These are phyloP conservation scores for Croton laevigatus DNA, from an alignment of 441 rosid species.

Conservation along the genomic window DNA sequence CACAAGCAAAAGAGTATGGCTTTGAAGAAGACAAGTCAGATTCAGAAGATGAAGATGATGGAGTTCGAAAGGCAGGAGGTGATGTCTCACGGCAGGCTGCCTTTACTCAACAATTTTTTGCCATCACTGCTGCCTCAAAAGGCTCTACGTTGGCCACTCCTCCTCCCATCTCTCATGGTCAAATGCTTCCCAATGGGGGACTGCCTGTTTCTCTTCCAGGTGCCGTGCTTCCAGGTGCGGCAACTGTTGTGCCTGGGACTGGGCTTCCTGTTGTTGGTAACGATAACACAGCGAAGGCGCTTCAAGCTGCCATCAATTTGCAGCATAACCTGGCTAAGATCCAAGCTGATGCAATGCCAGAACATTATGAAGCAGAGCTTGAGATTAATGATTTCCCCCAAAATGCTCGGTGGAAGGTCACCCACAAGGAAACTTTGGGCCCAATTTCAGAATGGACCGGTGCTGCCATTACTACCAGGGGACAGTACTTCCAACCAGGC, in stretches of 20 bases:
- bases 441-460: conserved; percentile 98
- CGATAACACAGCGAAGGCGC: conserved; percentile 77
- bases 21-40: conserved; percentile 94
- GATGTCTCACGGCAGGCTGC: conserved; percentile 77
- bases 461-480: conserved; percentile 93
- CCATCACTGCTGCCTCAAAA: conserved; percentile 61
- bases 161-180: conserved; percentile 32
- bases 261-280: conserved; percentile 42
- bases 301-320: conserved; percentile 86
- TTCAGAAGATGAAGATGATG: conserved; percentile 92
- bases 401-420: conserved; percentile 97
- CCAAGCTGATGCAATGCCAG: conserved; percentile 94
- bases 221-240: conserved; percentile 35
- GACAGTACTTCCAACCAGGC: conserved; percentile 70
- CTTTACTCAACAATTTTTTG: conserved; percentile 62
- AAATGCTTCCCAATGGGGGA: conserved; percentile 41
- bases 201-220: conserved; percentile 42
- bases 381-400: conserved; percentile 95
- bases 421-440: conserved; percentile 95
- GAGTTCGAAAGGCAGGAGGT: conserved; percentile 87
- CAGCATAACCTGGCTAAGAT: conserved; percentile 89
- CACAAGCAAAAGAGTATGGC: conserved; percentile 95
- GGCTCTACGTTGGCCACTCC: conserved; percentile 32
- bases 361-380: conserved; percentile 93
- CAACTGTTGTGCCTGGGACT: conserved; percentile 33